Base-by-base conservation (phyloP, 768 basidiomycete genomes). In the Lentinula raphanica region DNA sequence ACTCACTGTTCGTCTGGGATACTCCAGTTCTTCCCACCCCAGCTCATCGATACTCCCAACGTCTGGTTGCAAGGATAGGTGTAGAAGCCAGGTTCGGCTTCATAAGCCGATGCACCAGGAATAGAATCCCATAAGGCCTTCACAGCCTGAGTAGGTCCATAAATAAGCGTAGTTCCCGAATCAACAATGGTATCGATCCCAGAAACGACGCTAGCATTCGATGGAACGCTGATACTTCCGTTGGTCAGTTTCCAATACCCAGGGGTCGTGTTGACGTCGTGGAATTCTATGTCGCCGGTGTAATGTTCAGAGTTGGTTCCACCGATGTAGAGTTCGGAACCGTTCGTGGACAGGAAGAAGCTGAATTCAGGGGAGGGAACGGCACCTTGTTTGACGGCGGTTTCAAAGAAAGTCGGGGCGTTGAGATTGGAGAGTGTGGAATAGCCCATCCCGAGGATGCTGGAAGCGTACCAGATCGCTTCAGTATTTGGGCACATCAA, bases 281-380 rank as follows among this genome's bases (percentile, higher is more conserved):
- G 57, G 50, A 71, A 80, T 28, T 73, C 74, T 59, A 80, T 63
- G 11, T 67, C 63, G 15, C 75, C 76, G 21, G 76, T 74, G 69
- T 77, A 85, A 59, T 75, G 66, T n/a, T 61, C 61, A 7, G 64
- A 56, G 65, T 86, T 76, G 3, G 73, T 71, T 27, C 80, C 84
- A 13, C 83, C 83, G 46, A 86, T 67, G 59, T 69, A 77, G 21
- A 86, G 74, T 66, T 82, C 80, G 25, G 77, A 74, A 32, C 68
- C 71, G 21, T 68, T 68, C 29, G 67, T 27, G 13, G 75, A 65
- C 51, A 83, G 72, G 49, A 76, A 74, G 63, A 83, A 75, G 23
- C 74, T 72, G 60, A 84, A 82, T 44, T 72, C 66, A 49, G 71
- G 65, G 28, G 72, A 62, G 3, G 67, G 35, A 12, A 72, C 65